Evolutionary conservation across 2,329 filamentous ascomycete species (phyloP).

Genomic region (Phialophora expanda): DNA sequence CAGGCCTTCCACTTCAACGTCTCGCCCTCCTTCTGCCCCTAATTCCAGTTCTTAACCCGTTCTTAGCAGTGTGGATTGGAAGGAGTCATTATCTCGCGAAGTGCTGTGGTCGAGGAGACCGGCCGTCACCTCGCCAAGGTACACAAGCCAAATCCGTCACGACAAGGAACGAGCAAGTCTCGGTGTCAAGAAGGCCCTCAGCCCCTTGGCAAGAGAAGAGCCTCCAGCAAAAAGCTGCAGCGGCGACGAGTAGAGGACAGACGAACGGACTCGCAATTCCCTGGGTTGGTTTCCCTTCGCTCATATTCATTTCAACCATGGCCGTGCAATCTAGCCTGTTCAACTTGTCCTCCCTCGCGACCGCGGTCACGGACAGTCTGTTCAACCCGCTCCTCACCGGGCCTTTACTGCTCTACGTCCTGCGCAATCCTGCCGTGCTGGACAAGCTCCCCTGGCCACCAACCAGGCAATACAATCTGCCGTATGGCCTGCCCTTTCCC

Average conservation of each 20-base stretch:
- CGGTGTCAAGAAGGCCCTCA: too few species aligned
- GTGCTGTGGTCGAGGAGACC: too few species aligned
- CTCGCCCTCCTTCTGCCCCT: background rate
- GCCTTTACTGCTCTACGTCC: slow-evolving; percentile 26
- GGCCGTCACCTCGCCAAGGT: too few species aligned
- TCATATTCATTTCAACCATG: slow-evolving; percentile 2
- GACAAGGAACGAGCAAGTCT: too few species aligned
- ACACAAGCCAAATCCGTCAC: too few species aligned
- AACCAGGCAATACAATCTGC: slow-evolving; percentile 2
- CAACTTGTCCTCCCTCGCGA: slow-evolving; percentile 12
- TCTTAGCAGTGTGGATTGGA: too few species aligned
- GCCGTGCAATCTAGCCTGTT: slow-evolving; percentile 12
- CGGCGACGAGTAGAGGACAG: too few species aligned
- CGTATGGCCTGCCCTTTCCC: slow-evolving; percentile 23
- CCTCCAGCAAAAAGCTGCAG: too few species aligned
- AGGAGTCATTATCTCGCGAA: too few species aligned
- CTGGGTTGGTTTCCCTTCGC: too few species aligned
- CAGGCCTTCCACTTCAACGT: background rate
- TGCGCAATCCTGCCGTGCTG: slow-evolving; percentile 22
- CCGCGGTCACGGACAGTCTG: slow-evolving; percentile 19
- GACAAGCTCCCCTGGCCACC: slow-evolving; percentile 26
- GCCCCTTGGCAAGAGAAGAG: too few species aligned
- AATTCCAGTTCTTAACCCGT: background rate
- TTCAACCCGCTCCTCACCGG: slow-evolving; percentile 31
- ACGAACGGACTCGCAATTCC: too few species aligned